These are phyloP conservation scores for Myxozyma udenii DNA, from an alignment of 805 yeast species.

Conservation along the genomic window DNA sequence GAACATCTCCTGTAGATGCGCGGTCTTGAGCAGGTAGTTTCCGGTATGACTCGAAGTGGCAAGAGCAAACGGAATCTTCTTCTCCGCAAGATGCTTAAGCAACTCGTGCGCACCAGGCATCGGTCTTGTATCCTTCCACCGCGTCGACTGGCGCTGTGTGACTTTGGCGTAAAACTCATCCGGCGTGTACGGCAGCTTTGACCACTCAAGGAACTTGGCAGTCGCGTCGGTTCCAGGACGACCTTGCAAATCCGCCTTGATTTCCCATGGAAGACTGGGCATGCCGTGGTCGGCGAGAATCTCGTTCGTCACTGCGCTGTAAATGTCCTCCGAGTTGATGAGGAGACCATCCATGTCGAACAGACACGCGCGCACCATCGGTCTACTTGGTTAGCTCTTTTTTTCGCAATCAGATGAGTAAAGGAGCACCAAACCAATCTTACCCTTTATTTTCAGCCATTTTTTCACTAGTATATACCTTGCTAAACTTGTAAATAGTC, in stretches of 20 bases:
- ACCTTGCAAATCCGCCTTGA: conserved; percentile 85
- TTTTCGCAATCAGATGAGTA: too few relatives aligned
- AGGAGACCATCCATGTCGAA: conserved; percentile 92
- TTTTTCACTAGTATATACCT: too few relatives aligned
- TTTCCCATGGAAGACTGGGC: conserved; percentile 85
- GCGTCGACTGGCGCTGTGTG: conserved; percentile 49
- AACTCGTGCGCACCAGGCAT: conserved; percentile 85
- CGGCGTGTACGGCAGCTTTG: conserved; percentile 62
- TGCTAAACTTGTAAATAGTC: too few relatives aligned
- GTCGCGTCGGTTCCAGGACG: conserved; percentile 68
- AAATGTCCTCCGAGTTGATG: conserved; percentile 86
- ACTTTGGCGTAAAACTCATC: conserved; percentile 60
- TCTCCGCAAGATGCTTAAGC: conserved; percentile 50
- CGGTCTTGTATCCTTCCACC: conserved; percentile 64
- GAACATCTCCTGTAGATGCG: conserved; percentile 62
- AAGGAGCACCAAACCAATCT: too few relatives aligned
- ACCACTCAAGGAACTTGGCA: conserved; percentile 56
- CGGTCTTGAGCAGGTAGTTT: conserved; percentile 70
- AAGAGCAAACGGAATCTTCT: conserved; percentile 73
- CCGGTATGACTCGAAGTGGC: conserved; percentile 76
- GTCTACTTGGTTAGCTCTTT: not conserved
- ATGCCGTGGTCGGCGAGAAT: conserved; percentile 65
- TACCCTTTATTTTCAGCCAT: too few relatives aligned
- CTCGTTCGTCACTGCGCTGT: conserved; percentile 73
- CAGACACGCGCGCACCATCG: conserved; percentile 16